Percentiles rank a stretch among this genome's conserved stretches.
phyloP scores from a whole-genome alignment of 352 stramenopile genomes.

The Pythium pectinolyticum region DNA sequence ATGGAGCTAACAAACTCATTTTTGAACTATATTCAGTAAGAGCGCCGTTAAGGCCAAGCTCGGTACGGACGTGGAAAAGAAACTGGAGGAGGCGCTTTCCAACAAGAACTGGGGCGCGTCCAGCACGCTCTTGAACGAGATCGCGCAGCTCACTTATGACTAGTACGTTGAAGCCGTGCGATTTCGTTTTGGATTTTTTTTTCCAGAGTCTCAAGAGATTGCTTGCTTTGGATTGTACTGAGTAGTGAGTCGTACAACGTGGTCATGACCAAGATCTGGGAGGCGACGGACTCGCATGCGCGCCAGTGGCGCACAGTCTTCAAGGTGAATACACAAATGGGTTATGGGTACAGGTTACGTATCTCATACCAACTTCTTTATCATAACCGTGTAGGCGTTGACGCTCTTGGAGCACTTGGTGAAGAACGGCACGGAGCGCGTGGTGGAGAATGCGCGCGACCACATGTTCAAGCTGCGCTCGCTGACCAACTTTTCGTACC shows the following conservation, averaged over 20 bases:
- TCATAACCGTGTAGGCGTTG: constrained; percentile 47
- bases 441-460: constrained; percentile 96
- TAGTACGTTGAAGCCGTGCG: constrained; percentile 60
- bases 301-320: constrained; percentile 97
- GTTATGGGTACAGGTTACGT: too few relatives aligned
- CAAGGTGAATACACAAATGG: too few relatives aligned
- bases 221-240: background rate
- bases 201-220: too few relatives aligned
- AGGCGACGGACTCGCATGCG: constrained; percentile 86
- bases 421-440: constrained; percentile 97
- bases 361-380: too few relatives aligned
- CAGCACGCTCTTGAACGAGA: constrained; percentile 97
- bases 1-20: background rate
- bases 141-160: constrained; percentile 97
- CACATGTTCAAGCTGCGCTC: constrained; percentile 93
- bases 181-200: too few relatives aligned
- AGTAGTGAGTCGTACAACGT: constrained; percentile 85
- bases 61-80: constrained; percentile 83
- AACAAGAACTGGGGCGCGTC: constrained; percentile 99
- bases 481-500: constrained; percentile 88
- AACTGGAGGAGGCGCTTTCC: constrained; percentile 95
- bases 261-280: constrained; percentile 95
- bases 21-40: constrained; percentile 48
- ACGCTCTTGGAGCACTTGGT: constrained; percentile 97
- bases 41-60: constrained; percentile 86